These are phyloP conservation scores for Elsinoe fawcettii DNA, from an alignment of 2,329 filamentous ascomycete genomes.

Conservation along the genomic window DNA sequence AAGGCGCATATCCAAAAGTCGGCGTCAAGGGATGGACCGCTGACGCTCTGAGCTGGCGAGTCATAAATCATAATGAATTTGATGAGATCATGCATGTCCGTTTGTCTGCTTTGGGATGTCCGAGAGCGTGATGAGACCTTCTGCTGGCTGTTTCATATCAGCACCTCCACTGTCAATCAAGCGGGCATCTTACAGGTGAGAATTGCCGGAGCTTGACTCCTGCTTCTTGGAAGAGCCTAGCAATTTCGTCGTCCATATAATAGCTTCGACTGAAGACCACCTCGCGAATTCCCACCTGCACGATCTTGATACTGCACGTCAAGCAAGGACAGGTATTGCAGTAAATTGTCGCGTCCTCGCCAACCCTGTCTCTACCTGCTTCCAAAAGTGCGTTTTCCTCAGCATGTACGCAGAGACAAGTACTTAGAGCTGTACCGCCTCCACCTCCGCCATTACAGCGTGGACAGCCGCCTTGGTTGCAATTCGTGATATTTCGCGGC, in stretches of 20 bases:
- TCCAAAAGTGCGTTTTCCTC: slow-evolving; percentile 96
- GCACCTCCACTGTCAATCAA: background rate
- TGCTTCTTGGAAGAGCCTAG: slow-evolving; percentile 72
- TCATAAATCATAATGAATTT: slow-evolving; percentile 6
- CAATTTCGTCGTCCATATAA: slow-evolving; percentile 83
- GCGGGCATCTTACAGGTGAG: slow-evolving; percentile 55
- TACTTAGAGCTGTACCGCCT: slow-evolving; percentile 66
- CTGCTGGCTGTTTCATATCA: slow-evolving; percentile 22
- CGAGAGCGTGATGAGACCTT: slow-evolving; percentile 28
- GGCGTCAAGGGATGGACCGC: slow-evolving; percentile 6
- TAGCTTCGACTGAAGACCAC: slow-evolving; percentile 93
- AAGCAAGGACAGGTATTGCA: slow-evolving; percentile 95
- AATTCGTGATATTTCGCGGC: slow-evolving; percentile 81
- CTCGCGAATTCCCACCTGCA: slow-evolving; percentile 89
- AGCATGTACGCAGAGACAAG: slow-evolving; percentile 93
- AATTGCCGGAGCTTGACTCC: slow-evolving; percentile 84
- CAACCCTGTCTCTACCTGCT: slow-evolving; percentile 82
- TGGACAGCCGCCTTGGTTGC: slow-evolving; percentile 80
- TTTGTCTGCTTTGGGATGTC: slow-evolving; percentile 11
- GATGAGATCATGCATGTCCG: slow-evolving; percentile 11
- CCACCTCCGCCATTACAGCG: slow-evolving; percentile 73
- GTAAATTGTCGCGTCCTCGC: slow-evolving; percentile 75
- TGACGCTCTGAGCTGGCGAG: slow-evolving; percentile 7
- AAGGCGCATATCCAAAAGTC: slow-evolving; percentile 63
- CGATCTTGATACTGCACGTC: slow-evolving; percentile 97